Percentiles rank a stretch among this genome's conserved stretches.
These are phyloP conservation scores for Pseudopyrenochaeta lycopersici DNA, from an alignment of 2,329 filamentous ascomycete genomes.

Conservation along the genomic window DNA sequence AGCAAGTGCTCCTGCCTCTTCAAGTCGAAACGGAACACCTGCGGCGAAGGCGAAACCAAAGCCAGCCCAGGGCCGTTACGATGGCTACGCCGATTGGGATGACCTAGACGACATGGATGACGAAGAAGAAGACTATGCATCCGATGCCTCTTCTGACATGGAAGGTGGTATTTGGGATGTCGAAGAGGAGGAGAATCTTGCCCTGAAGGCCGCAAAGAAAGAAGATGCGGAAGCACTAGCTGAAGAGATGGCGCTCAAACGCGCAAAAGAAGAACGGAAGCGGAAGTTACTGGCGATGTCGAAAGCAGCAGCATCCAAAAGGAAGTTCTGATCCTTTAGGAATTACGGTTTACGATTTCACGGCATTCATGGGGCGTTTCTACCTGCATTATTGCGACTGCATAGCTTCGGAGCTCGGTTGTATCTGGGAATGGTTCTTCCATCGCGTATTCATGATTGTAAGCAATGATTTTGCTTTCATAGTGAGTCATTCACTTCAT, in stretches of 20 bases:
- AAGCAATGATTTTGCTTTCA: conserved; percentile 25
- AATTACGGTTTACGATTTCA: conserved; percentile 38
- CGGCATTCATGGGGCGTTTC: conserved; percentile 41
- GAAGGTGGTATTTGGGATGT: conserved; percentile 79
- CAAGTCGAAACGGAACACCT: conserved; percentile 34
- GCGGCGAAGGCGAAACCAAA: conserved; percentile 42
- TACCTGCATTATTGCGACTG: conserved; percentile 34
- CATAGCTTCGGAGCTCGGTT: conserved; percentile 41
- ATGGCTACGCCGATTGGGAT: conserved; percentile 50
- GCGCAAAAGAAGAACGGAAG: conserved; percentile 48
- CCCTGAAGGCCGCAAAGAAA: conserved; percentile 68
- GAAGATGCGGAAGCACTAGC: conserved; percentile 73
- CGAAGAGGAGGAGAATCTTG: conserved; percentile 73
- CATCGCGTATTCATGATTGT: conserved; percentile 30
- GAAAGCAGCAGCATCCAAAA: conserved; percentile 41
- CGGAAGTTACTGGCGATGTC: conserved; percentile 40
- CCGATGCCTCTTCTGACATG: conserved; percentile 78
- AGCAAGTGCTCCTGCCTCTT: conserved; percentile 27
- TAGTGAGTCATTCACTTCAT: conserved; percentile 21
- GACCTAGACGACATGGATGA: conserved; percentile 57
- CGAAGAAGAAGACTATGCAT: conserved; percentile 71
- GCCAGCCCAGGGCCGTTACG: conserved; percentile 43
- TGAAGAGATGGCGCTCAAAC: conserved; percentile 57
- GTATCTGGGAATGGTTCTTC: conserved; percentile 21
- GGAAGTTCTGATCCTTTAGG: conserved; percentile 36